These are phyloP conservation scores for Apophysomyces elegans DNA, from an alignment of 371 early-diverging fungal species.

Conservation along the genomic window DNA sequence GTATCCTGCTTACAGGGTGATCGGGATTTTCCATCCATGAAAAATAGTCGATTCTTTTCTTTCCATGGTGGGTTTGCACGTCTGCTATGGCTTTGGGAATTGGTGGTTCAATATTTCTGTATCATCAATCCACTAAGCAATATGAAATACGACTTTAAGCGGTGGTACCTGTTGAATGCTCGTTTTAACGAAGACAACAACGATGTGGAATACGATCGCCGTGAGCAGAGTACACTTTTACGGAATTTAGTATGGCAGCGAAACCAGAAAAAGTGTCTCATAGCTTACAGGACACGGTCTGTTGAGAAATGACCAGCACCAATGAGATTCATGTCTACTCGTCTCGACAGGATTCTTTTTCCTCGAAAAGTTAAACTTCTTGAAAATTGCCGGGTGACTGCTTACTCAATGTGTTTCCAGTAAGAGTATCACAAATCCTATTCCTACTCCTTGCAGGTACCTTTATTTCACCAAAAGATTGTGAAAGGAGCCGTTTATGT, in stretches of 20 bases:
- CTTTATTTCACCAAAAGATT: too few relatives aligned
- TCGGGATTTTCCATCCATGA: slow-evolving; percentile 64
- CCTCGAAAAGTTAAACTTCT: too few relatives aligned
- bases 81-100: slow-evolving; percentile 43
- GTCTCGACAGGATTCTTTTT: neutral
- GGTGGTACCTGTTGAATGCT: slow-evolving; percentile 8
- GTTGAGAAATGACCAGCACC: neutral
- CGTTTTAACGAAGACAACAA: slow-evolving; percentile 11
- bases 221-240: neutral
- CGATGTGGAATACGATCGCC: slow-evolving; percentile 3
- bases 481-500: too few relatives aligned
- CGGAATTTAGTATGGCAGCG: neutral
- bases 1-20: slow-evolving; percentile 46
- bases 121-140: neutral
- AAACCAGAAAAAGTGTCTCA: neutral
- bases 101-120: slow-evolving; percentile 37
- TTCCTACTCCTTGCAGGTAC: too few relatives aligned
- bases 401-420: too few relatives aligned
- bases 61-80: slow-evolving; percentile 48
- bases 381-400: too few relatives aligned
- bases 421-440: too few relatives aligned
- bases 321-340: slow-evolving; percentile 2
- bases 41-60: slow-evolving; percentile 53
- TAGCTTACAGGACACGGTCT: neutral
- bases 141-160: neutral